Evolutionary conservation across 2,329 filamentous ascomycete species (phyloP).

Genomic region (Beauveria medogensis): DNA sequence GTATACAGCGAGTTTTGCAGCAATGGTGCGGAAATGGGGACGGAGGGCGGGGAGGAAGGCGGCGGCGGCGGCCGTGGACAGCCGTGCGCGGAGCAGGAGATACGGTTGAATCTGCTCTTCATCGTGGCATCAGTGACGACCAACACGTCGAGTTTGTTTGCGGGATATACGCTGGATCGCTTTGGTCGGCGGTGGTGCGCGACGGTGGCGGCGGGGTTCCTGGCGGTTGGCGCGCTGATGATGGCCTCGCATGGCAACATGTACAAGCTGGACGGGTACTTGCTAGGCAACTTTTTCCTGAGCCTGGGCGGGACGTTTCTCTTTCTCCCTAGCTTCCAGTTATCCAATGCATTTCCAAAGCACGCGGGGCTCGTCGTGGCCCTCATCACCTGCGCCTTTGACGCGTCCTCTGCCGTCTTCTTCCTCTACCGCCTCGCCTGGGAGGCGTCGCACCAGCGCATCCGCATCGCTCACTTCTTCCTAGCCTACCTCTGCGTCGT

Average conservation of each 20-base stretch:
- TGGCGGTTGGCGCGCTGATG: slow-evolving; percentile 61
- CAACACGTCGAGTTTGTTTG: slow-evolving; percentile 77
- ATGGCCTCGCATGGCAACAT: slow-evolving; percentile 60
- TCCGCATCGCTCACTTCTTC: slow-evolving; percentile 33
- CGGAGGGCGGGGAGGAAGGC: slow-evolving; percentile 14
- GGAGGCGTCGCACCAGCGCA: slow-evolving; percentile 37
- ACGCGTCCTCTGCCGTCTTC: slow-evolving; percentile 73
- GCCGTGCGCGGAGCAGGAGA: slow-evolving; percentile 40
- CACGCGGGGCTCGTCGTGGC: slow-evolving; percentile 74
- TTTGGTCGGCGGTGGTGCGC: slow-evolving; percentile 73
- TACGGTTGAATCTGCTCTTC: slow-evolving; percentile 82
- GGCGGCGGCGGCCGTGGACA: slow-evolving; percentile 12
- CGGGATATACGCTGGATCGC: slow-evolving; percentile 76
- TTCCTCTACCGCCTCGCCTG: slow-evolving; percentile 66
- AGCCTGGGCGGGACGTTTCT: slow-evolving; percentile 74
- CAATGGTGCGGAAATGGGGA: slow-evolving; percentile 15
- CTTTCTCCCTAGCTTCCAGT: slow-evolving; percentile 76
- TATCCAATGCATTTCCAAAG: slow-evolving; percentile 74
- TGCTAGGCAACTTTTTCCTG: slow-evolving; percentile 66
- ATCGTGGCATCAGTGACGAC: slow-evolving; percentile 81
- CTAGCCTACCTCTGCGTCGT: slow-evolving; percentile 30
- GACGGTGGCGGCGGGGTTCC: slow-evolving; percentile 59
- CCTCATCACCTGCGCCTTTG: slow-evolving; percentile 72
- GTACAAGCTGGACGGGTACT: slow-evolving; percentile 61
- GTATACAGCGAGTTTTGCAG: slow-evolving; percentile 60